Base-by-base conservation (phyloP, 352 stramenopile genomes). In the Globisporangium polare region DNA sequence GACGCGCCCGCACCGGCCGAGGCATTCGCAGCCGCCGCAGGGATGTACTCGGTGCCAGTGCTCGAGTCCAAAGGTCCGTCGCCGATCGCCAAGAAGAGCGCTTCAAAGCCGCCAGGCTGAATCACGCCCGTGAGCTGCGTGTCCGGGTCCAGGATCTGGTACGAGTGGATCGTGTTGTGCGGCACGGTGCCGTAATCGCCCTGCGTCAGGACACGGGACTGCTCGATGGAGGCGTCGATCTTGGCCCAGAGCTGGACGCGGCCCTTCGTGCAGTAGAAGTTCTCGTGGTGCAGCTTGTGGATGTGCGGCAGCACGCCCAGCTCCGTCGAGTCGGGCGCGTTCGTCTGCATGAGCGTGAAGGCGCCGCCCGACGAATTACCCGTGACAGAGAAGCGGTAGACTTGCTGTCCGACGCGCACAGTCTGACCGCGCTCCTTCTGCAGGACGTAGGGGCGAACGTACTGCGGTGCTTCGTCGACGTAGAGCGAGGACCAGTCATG, bases 231-330 rank as follows among this genome's bases (percentile, higher is more conserved):
- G 50, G 67, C 58, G 58, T 71, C 67, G 2, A 66, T 63, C 65
- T 84, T 65, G 2, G 66, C 71, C 75, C 75, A 84, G 47, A 82
- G 69, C 63, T 84, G 75, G 51, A 81, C 71, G 39, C 75, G 75
- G 5, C 75, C 75, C 46, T 73, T 73, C 13, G 71, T 78, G 66
- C 73, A 80, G 68, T 84, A 84, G 51, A 84, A 84, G 60, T 82
- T 84, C 60, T 84, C 75, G 66, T 84, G 75, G 58, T 84, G 75
- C 20, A 69, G 65, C 68, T 82, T 80, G 73, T 84, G 75, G 58
- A 82, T 76, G 49, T 84, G 73, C 26, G 75, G 75, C 5, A 80
- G 71, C 54, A 84, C 75, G 17, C 75, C 75, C 24, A 84, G 63
- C 17, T 71, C 72, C 18, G 71, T 67, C 39, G 75, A 81, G 41